phyloP scores from a whole-genome alignment of 179 eudicot genomes.

The Amaranthus tricolor region DNA sequence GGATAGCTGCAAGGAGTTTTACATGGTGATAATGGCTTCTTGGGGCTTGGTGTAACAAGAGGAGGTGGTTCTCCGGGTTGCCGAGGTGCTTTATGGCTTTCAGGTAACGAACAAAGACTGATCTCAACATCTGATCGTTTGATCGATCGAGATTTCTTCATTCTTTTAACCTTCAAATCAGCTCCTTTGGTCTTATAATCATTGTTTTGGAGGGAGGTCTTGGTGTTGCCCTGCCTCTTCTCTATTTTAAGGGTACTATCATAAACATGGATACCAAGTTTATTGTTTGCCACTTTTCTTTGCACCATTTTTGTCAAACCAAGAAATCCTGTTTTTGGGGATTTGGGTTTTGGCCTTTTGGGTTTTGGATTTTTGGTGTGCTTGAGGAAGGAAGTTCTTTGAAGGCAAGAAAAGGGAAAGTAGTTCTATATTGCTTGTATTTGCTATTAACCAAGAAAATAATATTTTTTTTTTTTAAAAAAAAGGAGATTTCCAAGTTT shows the following conservation, averaged over 20 bases:
- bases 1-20: constrained; percentile 33
- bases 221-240: constrained; percentile 31
- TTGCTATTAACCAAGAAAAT: constrained; percentile 9
- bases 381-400: constrained; percentile 16
- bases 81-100: constrained; percentile 15
- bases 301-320: constrained; percentile 59
- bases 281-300: constrained; percentile 52
- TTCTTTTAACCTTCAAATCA: constrained; percentile 49
- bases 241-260: constrained; percentile 36
- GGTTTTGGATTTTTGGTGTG: constrained; percentile 23
- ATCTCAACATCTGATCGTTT: constrained; percentile 40
- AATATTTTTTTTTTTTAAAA: neutral
- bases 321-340: constrained; percentile 19
- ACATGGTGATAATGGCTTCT: constrained; percentile 19
- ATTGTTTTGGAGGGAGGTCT: constrained; percentile 34
- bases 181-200: constrained; percentile 38
- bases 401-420: constrained; percentile 22
- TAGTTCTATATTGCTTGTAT: constrained; percentile 9
- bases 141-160: constrained; percentile 62
- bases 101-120: constrained; percentile 16
- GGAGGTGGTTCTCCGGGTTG: constrained; percentile 39
- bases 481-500: neutral
- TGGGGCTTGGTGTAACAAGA: constrained; percentile 22
- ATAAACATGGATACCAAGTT: constrained; percentile 44
- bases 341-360: constrained; percentile 22